These are phyloP conservation scores for Talaromyces sp. DNA, from an alignment of 2,329 filamentous ascomycete species.

Conservation along the genomic window DNA sequence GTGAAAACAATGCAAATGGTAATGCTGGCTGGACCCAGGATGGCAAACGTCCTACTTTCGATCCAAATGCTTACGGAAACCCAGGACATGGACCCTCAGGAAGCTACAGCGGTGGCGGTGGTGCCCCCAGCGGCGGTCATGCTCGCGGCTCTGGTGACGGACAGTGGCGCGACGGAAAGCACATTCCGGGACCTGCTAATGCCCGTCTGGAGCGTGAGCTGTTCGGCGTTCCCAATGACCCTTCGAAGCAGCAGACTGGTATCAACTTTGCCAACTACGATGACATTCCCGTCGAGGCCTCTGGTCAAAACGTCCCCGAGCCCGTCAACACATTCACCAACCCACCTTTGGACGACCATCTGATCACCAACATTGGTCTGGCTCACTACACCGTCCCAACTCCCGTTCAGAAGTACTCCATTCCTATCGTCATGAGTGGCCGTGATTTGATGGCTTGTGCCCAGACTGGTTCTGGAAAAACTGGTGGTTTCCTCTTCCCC, in stretches of 20 bases:
- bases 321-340: constrained; percentile 87
- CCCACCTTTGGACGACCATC: constrained; percentile 90
- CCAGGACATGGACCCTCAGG: constrained; percentile 49
- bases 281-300: constrained; percentile 97
- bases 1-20: constrained; percentile 36
- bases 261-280: constrained; percentile 99
- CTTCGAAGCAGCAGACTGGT: constrained; percentile 91
- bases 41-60: constrained; percentile 48
- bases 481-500: constrained; percentile 98
- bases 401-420: constrained; percentile 98
- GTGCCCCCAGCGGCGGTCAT: constrained; percentile 43
- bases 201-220: constrained; percentile 90
- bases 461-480: constrained; percentile 99
- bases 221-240: constrained; percentile 86
- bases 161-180: constrained; percentile 95
- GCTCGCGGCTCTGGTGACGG: constrained; percentile 87
- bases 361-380: constrained; percentile 88
- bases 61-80: constrained; percentile 61
- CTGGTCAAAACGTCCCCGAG: constrained; percentile 88
- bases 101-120: constrained; percentile 27
- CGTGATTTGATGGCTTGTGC: constrained; percentile 99
- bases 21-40: constrained; percentile 37
- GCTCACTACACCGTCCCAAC: constrained; percentile 94
- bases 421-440: constrained; percentile 96
- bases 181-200: constrained; percentile 85